Percentiles rank a stretch among this genome's conserved stretches.
phyloP scores from a whole-genome alignment of 345 rosid species.

The Ceriops zippeliana region DNA sequence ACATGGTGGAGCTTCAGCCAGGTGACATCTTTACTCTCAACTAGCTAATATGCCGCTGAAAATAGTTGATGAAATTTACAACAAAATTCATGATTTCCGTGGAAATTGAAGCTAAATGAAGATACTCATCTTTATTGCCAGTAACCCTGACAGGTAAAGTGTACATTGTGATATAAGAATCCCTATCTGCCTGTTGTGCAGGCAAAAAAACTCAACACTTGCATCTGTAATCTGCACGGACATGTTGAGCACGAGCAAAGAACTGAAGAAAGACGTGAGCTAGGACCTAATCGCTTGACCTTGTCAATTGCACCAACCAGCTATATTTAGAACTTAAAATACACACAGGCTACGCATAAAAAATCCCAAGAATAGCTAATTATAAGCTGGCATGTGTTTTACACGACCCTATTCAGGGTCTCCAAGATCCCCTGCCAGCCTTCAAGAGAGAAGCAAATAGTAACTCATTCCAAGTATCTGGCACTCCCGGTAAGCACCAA shows the following conservation, averaged over 20 bases:
- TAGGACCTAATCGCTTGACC: no score
- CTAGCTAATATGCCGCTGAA: background rate
- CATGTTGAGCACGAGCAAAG: background rate
- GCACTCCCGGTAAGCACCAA: conserved; percentile 94
- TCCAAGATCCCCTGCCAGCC: conserved; percentile 41
- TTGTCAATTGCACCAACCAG: no score
- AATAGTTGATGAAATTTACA: background rate
- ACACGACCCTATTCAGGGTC: conserved; percentile 9
- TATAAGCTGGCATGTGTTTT: background rate
- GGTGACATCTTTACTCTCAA: background rate
- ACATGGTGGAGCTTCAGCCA: background rate
- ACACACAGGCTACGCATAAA: background rate
- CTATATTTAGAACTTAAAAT: no score
- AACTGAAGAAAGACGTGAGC: background rate
- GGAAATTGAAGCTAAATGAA: background rate
- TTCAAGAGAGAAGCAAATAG: conserved; percentile 67
- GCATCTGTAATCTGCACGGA: background rate
- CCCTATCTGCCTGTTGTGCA: background rate
- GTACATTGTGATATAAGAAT: conserved; percentile 1
- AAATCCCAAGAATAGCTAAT: conserved; percentile 5
- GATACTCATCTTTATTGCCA: background rate
- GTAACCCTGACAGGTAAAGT: background rate
- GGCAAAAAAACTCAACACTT: background rate
- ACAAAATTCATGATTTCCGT: background rate
- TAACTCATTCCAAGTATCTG: conserved; percentile 84